Conservation (phyloP, 495 filamentous ascomycete genomes). For the Podospora sp. region DNA sequence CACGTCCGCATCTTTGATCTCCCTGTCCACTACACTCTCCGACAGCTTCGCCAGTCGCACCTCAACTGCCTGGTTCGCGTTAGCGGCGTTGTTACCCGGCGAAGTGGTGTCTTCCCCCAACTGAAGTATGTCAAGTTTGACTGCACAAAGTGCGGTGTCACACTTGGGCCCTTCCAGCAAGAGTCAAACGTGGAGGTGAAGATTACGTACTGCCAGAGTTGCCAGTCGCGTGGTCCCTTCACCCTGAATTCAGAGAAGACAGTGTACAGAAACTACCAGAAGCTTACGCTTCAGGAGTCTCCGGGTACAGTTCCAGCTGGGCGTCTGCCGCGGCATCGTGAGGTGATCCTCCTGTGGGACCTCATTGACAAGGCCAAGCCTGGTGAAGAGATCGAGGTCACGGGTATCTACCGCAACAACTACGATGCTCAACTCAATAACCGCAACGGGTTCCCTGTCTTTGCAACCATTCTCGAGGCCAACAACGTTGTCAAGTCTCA, state of each 20-base stretch:
- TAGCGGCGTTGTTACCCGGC: constrained; percentile 90
- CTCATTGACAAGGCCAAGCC: constrained; percentile 96
- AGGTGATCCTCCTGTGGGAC: constrained; percentile 96
- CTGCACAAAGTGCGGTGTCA: constrained; percentile 89
- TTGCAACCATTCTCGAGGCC: constrained; percentile 95
- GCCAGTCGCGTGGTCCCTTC: constrained; percentile 94
- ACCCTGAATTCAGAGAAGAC: constrained; percentile 97
- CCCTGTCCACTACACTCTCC: constrained; percentile 93
- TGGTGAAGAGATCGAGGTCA: constrained; percentile 96
- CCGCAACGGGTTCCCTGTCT: constrained; percentile 98
- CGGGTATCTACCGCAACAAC: constrained; percentile 97
- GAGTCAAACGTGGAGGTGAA: constrained; percentile 95
- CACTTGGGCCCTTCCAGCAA: constrained; percentile 94
- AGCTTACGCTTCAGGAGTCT: constrained; percentile 95
- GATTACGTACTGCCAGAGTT: constrained; percentile 95
- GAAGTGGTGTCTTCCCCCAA: constrained; percentile 98
- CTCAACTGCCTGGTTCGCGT: constrained; percentile 96
- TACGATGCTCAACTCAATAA: constrained; percentile 98
- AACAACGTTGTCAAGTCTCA: constrained; percentile 97
- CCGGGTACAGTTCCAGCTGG: constrained; percentile 96
- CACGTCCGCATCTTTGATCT: constrained; percentile 96
- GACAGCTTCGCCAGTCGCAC: constrained; percentile 93
- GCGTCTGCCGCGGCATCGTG: constrained; percentile 90
- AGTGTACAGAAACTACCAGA: constrained; percentile 99
- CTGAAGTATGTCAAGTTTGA: constrained; percentile 97